Evolutionary conservation across 495 filamentous ascomycete species (phyloP).

Genomic region (Podospora pseudocomata): DNA sequence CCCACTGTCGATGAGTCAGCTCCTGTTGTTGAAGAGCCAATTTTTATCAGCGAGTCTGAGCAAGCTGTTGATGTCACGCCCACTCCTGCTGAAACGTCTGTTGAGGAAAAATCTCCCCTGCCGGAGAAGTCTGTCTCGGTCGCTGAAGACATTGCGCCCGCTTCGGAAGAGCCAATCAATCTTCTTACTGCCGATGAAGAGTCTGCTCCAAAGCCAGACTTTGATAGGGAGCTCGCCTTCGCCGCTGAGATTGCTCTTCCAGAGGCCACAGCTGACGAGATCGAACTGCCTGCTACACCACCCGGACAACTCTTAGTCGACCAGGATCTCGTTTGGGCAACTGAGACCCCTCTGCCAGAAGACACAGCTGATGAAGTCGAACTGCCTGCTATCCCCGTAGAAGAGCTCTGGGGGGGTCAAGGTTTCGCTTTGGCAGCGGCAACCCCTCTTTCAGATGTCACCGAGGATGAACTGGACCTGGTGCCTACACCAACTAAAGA

Average conservation of each 20-base stretch:
- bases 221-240: neutral
- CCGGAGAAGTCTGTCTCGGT: too few species aligned
- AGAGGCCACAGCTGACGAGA: neutral
- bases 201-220: neutral
- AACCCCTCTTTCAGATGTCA: neutral
- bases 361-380: too few species aligned
- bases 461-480: neutral
- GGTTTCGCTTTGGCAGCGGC: neutral
- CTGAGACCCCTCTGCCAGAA: too few species aligned
- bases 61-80: too few species aligned
- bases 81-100: too few species aligned
- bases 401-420: too few species aligned
- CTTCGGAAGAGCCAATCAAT: neutral
- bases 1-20: neutral
- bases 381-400: too few species aligned
- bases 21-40: neutral
- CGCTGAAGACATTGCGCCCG: too few species aligned
- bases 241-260: neutral
- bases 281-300: neutral
- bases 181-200: neutral
- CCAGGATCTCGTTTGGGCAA: too few species aligned
- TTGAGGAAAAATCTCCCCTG: too few species aligned
- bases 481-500: neutral
- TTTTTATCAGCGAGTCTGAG: too few species aligned
- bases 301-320: neutral